A percentile compares a stretch with the other conserved stretches of the same genome.
These are phyloP conservation scores for Infundibulicybe gibba DNA, from an alignment of 768 basidiomycete genomes.

Conservation along the genomic window DNA sequence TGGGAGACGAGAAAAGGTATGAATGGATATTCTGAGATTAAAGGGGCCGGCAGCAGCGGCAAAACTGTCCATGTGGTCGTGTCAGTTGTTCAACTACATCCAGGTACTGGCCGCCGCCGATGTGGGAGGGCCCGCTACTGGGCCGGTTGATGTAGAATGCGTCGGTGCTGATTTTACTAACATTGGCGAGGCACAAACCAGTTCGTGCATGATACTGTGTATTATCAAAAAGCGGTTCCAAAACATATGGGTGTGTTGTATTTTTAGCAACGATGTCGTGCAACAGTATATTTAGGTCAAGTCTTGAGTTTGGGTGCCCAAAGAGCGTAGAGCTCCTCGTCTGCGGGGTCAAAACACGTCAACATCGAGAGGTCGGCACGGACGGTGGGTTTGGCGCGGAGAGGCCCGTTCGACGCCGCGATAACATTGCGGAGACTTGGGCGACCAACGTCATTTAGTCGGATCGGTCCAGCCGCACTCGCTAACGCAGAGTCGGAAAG, in stretches of 20 bases:
- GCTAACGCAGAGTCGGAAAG: constrained; percentile 26
- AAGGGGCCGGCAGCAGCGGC: not conserved
- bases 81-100: not conserved
- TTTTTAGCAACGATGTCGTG: not conserved
- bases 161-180: no score
- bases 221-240: no score
- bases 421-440: constrained; percentile 25
- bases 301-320: constrained; percentile 56
- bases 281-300: not conserved
- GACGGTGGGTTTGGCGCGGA: constrained; percentile 37
- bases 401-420: constrained; percentile 20
- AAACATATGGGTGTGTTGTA: no score
- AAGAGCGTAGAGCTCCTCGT: constrained; percentile 73
- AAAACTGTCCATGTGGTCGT: constrained; percentile 1
- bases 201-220: no score
- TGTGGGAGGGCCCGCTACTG: no score
- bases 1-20: not conserved
- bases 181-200: no score
- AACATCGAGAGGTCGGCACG: constrained; percentile 64
- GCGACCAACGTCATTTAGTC: constrained; percentile 22
- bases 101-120: no score
- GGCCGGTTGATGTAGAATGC: no score
- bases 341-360: constrained; percentile 73
- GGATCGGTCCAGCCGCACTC: constrained; percentile 9
- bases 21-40: not conserved